Percentiles rank a stretch among this genome's conserved stretches.
Conservation (phyloP, 2,329 filamentous ascomycete species). For the Gaeumannomyces tritici region DNA sequence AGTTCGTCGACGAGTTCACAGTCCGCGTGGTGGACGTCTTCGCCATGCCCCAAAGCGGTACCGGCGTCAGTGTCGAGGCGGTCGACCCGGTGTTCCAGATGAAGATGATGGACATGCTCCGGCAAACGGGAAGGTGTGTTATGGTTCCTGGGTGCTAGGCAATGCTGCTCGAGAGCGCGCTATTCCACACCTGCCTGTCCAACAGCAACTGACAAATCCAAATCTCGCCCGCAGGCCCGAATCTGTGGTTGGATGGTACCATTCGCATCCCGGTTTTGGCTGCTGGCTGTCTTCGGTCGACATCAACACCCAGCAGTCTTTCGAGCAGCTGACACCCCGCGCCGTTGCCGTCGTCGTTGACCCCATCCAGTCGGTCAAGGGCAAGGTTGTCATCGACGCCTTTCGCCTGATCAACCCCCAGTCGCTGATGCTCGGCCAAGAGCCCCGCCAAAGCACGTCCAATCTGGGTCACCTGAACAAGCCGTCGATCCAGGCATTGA, state of each 20-base stretch:
- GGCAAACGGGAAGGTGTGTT: conserved; percentile 83
- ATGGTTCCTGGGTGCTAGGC: background rate
- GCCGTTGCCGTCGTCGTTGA: conserved; percentile 97
- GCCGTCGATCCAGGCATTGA: conserved; percentile 97
- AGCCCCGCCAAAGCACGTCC: conserved; percentile 93
- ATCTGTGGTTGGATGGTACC: conserved; percentile 98
- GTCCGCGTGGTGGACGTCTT: conserved; percentile 98
- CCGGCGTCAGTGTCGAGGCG: conserved; percentile 94
- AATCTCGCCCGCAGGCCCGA: conserved; percentile 61
- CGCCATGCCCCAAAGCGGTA: conserved; percentile 98
- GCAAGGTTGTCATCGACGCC: conserved; percentile 98
- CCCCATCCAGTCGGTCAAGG: conserved; percentile 98
- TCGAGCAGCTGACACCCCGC: conserved; percentile 93
- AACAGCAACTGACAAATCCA: background rate
- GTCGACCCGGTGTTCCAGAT: conserved; percentile 98
- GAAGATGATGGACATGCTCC: conserved; percentile 99
- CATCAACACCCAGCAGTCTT: conserved; percentile 99
- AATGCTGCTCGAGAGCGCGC: background rate
- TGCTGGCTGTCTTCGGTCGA: conserved; percentile 99
- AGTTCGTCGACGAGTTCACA: conserved; percentile 98
- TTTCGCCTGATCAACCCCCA: conserved; percentile 98
- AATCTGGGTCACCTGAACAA: conserved; percentile 98
- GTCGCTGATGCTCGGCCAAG: conserved; percentile 94
- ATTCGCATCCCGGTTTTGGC: conserved; percentile 97
- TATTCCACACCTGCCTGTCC: too few relatives aligned